phyloP scores from a whole-genome alignment of 768 basidiomycete species.

The Agrocybe pediades region DNA sequence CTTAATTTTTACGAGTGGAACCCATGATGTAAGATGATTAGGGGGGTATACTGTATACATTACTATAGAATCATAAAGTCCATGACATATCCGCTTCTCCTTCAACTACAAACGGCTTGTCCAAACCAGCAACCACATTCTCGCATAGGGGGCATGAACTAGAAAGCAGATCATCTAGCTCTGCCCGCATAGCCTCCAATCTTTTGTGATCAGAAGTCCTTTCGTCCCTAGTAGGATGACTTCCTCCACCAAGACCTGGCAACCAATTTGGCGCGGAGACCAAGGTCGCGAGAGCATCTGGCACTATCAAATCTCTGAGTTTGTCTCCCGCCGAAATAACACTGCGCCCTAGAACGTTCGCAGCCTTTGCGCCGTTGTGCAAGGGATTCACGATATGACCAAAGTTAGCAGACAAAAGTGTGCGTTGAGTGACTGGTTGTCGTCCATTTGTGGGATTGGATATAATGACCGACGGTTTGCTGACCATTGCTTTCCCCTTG shows the following conservation, averaged over 20 bases:
- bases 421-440: conserved; percentile 51
- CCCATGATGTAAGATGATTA: conserved; percentile 14
- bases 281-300: conserved; percentile 86
- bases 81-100: conserved; percentile 82
- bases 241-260: conserved; percentile 62
- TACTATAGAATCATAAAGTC: conserved; percentile 50
- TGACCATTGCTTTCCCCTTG: conserved; percentile 26
- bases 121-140: conserved; percentile 80
- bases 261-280: conserved; percentile 81
- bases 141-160: conserved; percentile 94
- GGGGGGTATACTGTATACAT: conserved; percentile 8
- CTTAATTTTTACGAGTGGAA: conserved; percentile 10
- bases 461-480: conserved; percentile 28
- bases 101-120: conserved; percentile 81
- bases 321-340: conserved; percentile 88
- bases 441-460: conserved; percentile 31
- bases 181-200: conserved; percentile 72
- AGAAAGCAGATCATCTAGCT: conserved; percentile 88
- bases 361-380: conserved; percentile 65
- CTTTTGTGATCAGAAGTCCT: conserved; percentile 55
- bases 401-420: conserved; percentile 78
- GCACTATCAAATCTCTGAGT: conserved; percentile 89
- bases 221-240: conserved; percentile 49
- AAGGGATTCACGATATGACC: conserved; percentile 49
- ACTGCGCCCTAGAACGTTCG: conserved; percentile 73